A percentile compares a stretch with the other conserved stretches of the same genome.
phyloP scores from a whole-genome alignment of 2,329 filamentous ascomycete species.

The Cadophora malorum region DNA sequence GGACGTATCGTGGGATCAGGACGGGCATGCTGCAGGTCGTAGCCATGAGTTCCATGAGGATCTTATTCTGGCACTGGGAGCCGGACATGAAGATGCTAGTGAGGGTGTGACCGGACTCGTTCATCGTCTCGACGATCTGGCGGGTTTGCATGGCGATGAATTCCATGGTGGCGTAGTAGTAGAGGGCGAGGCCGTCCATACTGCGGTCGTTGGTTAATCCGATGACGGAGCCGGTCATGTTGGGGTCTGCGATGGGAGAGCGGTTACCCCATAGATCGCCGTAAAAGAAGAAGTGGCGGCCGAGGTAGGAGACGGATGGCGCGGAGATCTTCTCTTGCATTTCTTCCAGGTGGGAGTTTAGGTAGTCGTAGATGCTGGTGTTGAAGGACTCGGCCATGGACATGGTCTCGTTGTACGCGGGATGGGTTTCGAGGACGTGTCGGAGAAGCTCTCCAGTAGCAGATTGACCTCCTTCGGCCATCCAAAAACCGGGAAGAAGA shows the following conservation, averaged over 20 bases:
- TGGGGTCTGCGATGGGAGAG: slow-evolving; percentile 88
- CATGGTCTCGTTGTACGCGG: slow-evolving; percentile 81
- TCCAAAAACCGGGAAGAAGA: slow-evolving; percentile 89
- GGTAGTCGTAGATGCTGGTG: slow-evolving; percentile 91
- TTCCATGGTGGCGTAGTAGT: slow-evolving; percentile 97
- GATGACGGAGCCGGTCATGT: slow-evolving; percentile 90
- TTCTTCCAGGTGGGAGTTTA: slow-evolving; percentile 85
- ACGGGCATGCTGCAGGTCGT: slow-evolving; percentile 93
- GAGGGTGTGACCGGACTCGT: slow-evolving; percentile 84
- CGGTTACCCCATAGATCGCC: slow-evolving; percentile 97
- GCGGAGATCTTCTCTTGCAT: slow-evolving; percentile 73
- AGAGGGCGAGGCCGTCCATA: slow-evolving; percentile 83
- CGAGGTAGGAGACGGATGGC: slow-evolving; percentile 83
- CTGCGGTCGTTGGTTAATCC: slow-evolving; percentile 87
- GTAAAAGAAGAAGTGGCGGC: slow-evolving; percentile 97
- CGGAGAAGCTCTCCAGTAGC: slow-evolving; percentile 94
- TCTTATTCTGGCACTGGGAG: slow-evolving; percentile 93
- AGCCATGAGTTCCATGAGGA: slow-evolving; percentile 90
- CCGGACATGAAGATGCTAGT: slow-evolving; percentile 98
- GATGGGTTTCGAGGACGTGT: slow-evolving; percentile 94
- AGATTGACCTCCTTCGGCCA: slow-evolving; percentile 96
- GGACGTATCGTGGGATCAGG: slow-evolving; percentile 89
- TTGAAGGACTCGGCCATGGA: slow-evolving; percentile 82
- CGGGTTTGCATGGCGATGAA: slow-evolving; percentile 97
- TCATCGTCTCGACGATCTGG: slow-evolving; percentile 96